These are phyloP conservation scores for Fusarium stilboides DNA, from an alignment of 2,329 filamentous ascomycete genomes.

Conservation along the genomic window DNA sequence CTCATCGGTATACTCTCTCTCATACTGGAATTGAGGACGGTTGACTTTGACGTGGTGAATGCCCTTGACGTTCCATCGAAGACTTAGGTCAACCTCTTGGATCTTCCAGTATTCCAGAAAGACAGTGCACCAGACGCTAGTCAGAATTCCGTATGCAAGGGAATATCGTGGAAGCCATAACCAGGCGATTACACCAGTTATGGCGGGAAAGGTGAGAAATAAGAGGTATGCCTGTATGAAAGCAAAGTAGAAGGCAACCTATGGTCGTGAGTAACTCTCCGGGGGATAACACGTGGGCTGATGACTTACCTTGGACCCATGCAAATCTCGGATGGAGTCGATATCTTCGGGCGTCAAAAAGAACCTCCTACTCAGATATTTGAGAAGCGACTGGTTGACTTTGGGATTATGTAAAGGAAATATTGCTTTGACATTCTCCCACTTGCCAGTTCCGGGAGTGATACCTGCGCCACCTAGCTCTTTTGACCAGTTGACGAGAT, in stretches of 20 bases:
- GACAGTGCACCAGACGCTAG: slow-evolving; percentile 78
- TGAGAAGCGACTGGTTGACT: slow-evolving; percentile 70
- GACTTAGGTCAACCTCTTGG: slow-evolving; percentile 77
- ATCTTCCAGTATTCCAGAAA: slow-evolving; percentile 88
- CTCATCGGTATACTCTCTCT: slow-evolving; percentile 73
- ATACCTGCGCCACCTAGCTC: slow-evolving; percentile 74
- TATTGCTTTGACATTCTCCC: slow-evolving; percentile 72
- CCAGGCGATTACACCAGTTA: slow-evolving; percentile 78
- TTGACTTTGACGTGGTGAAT: slow-evolving; percentile 77
- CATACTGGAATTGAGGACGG: slow-evolving; percentile 75
- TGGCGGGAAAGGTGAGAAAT: slow-evolving; percentile 79
- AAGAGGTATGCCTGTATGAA: slow-evolving; percentile 83
- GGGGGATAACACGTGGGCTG: accelerated
- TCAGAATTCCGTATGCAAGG: slow-evolving; percentile 76
- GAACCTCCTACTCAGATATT: slow-evolving; percentile 68
- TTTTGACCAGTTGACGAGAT: slow-evolving; percentile 73
- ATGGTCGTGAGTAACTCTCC: accelerated
- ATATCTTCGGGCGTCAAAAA: slow-evolving; percentile 67
- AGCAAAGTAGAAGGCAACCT: slow-evolving; percentile 86
- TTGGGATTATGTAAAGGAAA: slow-evolving; percentile 75
- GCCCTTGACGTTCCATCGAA: slow-evolving; percentile 80
- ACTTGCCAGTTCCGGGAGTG: slow-evolving; percentile 70
- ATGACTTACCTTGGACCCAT: slow-evolving; percentile 68
- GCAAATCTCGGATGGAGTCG: slow-evolving; percentile 73
- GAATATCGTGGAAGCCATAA: slow-evolving; percentile 79